A percentile compares a stretch with the other conserved stretches of the same genome.
Conservation (phyloP, 1,139 yeast species). For the Arxiozyma heterogenica region DNA sequence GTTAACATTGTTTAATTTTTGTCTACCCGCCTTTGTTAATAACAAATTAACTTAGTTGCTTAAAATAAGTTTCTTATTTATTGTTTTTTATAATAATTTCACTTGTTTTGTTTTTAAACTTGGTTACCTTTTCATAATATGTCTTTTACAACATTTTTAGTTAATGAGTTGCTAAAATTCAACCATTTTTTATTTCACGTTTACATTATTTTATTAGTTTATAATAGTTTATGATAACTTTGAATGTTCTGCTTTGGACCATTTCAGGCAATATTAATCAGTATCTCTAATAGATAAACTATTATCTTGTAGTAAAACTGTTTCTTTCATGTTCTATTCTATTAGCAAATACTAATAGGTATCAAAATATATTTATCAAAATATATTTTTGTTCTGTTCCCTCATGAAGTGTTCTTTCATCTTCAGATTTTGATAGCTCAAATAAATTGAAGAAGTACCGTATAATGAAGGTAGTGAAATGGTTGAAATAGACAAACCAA, state of each 20-base stretch:
- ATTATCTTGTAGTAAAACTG: background rate
- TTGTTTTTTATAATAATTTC: slow-evolving; percentile 68
- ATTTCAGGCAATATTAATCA: background rate
- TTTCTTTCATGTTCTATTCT: too few species aligned
- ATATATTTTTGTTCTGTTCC: too few species aligned
- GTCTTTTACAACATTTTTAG: slow-evolving; percentile 31
- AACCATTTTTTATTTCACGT: background rate
- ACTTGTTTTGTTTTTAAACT: slow-evolving; percentile 42
- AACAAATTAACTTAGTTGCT: slow-evolving; percentile 47
- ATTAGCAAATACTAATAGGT: too few species aligned
- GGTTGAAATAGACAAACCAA: background rate
- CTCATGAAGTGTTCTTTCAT: too few species aligned
- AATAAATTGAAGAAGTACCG: background rate
- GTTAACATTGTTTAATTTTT: slow-evolving; percentile 68
- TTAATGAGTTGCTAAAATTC: background rate
- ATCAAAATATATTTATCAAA: too few species aligned
- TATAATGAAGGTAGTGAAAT: background rate
- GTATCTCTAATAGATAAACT: background rate
- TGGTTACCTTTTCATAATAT: slow-evolving; percentile 22
- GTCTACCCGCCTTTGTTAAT: slow-evolving; percentile 65
- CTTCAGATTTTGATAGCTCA: background rate
- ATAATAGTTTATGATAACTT: background rate
- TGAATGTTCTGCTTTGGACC: too few species aligned
- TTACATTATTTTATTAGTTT: background rate
- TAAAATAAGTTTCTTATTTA: slow-evolving; percentile 82